Conservation (phyloP, 176 grass and related monocot genomes). For the Dactylis glomerata region DNA sequence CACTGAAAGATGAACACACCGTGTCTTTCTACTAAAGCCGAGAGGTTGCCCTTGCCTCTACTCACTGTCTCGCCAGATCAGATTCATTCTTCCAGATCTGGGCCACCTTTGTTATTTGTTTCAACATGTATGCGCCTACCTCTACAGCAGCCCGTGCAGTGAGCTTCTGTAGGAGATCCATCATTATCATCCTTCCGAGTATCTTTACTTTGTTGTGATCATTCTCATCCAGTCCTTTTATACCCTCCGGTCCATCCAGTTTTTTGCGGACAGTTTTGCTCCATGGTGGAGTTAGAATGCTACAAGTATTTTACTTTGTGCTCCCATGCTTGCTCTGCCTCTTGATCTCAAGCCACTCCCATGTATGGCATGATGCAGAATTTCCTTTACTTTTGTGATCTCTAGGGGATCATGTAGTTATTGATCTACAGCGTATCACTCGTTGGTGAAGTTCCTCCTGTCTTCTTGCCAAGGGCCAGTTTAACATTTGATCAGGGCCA, state of each 20-base stretch:
- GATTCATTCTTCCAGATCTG: neutral
- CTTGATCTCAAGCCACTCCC: neutral
- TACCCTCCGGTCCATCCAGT: neutral
- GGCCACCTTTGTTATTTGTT: neutral
- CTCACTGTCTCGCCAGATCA: neutral
- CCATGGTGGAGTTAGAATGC: neutral
- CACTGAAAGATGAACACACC: neutral
- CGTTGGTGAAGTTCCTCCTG: neutral
- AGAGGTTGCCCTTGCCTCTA: neutral
- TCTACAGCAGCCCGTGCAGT: neutral
- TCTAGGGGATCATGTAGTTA: neutral
- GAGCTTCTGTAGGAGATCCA: neutral
- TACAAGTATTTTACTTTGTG: neutral
- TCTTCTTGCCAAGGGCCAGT: neutral
- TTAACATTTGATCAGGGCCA: neutral
- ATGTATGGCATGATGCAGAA: neutral
- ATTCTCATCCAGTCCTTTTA: neutral
- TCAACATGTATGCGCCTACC: neutral
- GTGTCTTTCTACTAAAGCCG: neutral
- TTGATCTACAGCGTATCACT: neutral
- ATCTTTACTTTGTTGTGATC: neutral
- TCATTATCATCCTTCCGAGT: neutral
- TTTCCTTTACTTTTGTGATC: neutral
- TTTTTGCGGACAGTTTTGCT: neutral
- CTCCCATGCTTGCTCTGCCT: neutral